Evolutionary conservation across 108 stramenopile genomes (phyloP), one percentile per base, ranked within the genome.

Genomic region (Pseudonitzschia delicatissima): DNA sequence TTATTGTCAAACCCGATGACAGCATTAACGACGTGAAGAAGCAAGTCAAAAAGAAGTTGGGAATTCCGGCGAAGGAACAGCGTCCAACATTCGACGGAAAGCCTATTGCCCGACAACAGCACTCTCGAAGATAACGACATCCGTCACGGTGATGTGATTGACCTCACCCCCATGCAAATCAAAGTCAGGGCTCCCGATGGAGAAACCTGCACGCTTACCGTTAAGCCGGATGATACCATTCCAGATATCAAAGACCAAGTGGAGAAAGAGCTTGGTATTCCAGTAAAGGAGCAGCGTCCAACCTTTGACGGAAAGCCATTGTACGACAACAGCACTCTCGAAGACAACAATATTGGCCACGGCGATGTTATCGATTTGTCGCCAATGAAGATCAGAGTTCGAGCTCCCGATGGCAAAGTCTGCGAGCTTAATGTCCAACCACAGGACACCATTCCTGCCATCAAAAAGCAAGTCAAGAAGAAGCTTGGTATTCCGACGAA

Each of bases 11-110:
- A 53, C 73, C 73, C 2, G 51, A 62, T 20, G 61, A 74, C 34
- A 67, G 66, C 7, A 48, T 67, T 39, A 32, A 53, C 13, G 59
- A 62, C 11, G 31, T 67, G 31, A 73, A 73, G 44, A 11, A 44
- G 17, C 29, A 57, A 31, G 45, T 74, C 8, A 25, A 97, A 74
- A 90, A 95, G 80, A 94, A 96, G 86, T 93, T 96, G 72, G 95
- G 91, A 25, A 94, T 94, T 73, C 91, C 90, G 33, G 84, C 87
- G 0, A 91, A 92, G 78, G 87, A 93, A 64, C 90, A 93, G 78
- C 88, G 90, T 66, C 64, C 92, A 8, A 90, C 90, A 70, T 93
- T 93, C 70, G 84, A 86, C 23, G 90, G 88, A 25, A 90, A 90
- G n/a, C 80, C 82, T 87, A 71, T 81, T 92, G 31, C 87, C 87